Percentiles rank a stretch among this genome's conserved stretches.
Conservation (phyloP, 2,329 filamentous ascomycete species). For the Penicillium aurantiogriseum region DNA sequence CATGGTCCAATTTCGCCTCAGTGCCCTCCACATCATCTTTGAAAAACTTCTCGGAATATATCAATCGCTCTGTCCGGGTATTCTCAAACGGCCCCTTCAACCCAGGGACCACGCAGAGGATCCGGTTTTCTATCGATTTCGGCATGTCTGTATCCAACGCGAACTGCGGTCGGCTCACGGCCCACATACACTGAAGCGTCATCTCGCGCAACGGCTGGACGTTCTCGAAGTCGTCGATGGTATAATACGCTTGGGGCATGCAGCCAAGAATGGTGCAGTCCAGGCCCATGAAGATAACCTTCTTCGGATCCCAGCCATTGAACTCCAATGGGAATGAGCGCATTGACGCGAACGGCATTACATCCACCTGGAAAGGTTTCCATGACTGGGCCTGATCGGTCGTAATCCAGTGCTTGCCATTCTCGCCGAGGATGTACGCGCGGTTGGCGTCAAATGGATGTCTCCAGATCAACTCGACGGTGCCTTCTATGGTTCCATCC, state of each 20-base stretch:
- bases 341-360: conserved; percentile 55
- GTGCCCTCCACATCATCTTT: conserved; percentile 51
- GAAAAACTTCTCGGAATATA: conserved; percentile 85
- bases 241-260: conserved; percentile 67
- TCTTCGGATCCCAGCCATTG: conserved; percentile 78
- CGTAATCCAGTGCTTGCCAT: conserved; percentile 75
- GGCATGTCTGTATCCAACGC: conserved; percentile 52
- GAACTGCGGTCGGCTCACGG: conserved; percentile 72
- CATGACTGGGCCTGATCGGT: conserved; percentile 79
- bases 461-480: conserved; percentile 63
- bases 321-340: conserved; percentile 62
- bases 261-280: conserved; percentile 65
- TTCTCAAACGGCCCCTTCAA: conserved; percentile 67
- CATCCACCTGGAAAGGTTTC: conserved; percentile 67
- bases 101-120: conserved; percentile 78
- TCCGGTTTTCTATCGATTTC: conserved; percentile 65
- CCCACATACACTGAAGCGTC: conserved; percentile 82
- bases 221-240: conserved; percentile 77
- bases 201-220: conserved; percentile 64
- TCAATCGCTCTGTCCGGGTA: conserved; percentile 65
- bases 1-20: conserved; percentile 74
- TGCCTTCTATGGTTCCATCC: conserved; percentile 52
- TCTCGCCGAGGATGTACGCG: conserved; percentile 74
- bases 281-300: conserved; percentile 80
- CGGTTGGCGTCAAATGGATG: conserved; percentile 76